Conservation (phyloP, 805 yeast species). For the Yarrowia osloensis region DNA sequence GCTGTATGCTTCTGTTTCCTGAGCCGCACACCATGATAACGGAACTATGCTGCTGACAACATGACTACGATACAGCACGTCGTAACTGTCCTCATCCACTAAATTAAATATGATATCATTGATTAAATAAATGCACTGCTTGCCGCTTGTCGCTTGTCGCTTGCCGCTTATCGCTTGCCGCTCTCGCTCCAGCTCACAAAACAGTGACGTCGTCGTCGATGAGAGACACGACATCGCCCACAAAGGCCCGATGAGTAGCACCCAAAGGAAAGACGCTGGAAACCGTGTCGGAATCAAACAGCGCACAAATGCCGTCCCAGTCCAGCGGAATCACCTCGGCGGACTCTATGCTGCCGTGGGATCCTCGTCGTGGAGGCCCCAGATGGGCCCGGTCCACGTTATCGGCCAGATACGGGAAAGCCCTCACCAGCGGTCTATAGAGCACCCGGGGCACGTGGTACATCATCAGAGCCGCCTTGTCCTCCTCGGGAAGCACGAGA, state of each 20-base stretch:
- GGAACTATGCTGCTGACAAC: too few relatives aligned
- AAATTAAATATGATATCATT: not conserved
- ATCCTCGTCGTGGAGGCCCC: slow-evolving; percentile 17
- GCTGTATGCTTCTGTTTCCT: not conserved
- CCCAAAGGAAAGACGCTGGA: slow-evolving; percentile 10
- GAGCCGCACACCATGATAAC: not conserved
- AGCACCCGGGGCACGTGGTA: slow-evolving; percentile 9
- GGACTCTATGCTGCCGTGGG: slow-evolving; percentile 16
- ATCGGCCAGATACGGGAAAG: not conserved
- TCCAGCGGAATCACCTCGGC: slow-evolving; percentile 2
- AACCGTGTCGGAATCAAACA: not conserved
- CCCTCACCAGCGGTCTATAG: slow-evolving; percentile 2
- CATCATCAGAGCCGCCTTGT: slow-evolving; percentile 13
- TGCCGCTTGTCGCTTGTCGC: too few relatives aligned
- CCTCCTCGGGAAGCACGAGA: slow-evolving; percentile 14
- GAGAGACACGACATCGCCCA: slow-evolving; percentile 9
- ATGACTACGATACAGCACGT: too few relatives aligned
- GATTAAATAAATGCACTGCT: not conserved
- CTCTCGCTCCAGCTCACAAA: too few relatives aligned
- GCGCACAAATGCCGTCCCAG: slow-evolving; percentile 8
- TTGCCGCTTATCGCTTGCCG: too few relatives aligned
- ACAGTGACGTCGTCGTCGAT: slow-evolving; percentile 12
- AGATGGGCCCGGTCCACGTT: slow-evolving; percentile 18
- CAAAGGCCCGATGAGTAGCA: slow-evolving; percentile 19
- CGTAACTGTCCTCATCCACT: too few relatives aligned